Percentiles rank a stretch among this genome's conserved stretches.
Evolutionary conservation across 2,329 filamentous ascomycete genomes (phyloP).

Genomic region (Xylariales sp.): DNA sequence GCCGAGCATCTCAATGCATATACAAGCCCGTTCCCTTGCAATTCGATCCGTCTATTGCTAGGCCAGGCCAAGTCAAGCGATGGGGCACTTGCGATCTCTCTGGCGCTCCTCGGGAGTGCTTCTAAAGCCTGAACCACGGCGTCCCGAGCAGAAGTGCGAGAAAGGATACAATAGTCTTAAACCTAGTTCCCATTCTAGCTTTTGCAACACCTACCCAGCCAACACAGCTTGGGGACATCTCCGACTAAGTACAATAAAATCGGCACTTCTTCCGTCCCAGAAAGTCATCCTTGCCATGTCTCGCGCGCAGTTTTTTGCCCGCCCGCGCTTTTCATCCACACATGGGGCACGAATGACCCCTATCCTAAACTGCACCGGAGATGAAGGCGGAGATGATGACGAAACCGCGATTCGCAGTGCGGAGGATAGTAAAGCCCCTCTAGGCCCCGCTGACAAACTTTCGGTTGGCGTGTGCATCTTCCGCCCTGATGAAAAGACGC

Average conservation of each 20-base stretch:
- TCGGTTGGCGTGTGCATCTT: slow-evolving; percentile 48
- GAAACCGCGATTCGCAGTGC: background rate
- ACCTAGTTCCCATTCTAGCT: background rate
- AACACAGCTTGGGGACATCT: slow-evolving; percentile 19
- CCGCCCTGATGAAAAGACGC: slow-evolving; percentile 43
- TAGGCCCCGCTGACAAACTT: slow-evolving; percentile 35
- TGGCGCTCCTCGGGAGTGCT: background rate
- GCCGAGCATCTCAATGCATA: background rate
- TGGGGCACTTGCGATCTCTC: background rate
- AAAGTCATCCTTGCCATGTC: slow-evolving; percentile 49
- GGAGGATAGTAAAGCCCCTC: background rate
- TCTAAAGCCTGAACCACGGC: background rate
- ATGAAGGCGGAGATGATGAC: background rate
- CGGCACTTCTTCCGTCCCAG: slow-evolving; percentile 44
- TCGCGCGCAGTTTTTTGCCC: slow-evolving; percentile 44
- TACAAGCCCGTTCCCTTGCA: background rate
- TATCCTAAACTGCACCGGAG: background rate
- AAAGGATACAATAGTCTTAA: background rate
- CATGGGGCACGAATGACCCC: background rate
- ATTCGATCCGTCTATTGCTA: background rate
- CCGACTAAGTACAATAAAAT: slow-evolving; percentile 20
- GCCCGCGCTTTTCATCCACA: slow-evolving; percentile 27
- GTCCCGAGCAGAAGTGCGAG: background rate
- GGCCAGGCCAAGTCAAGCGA: background rate
- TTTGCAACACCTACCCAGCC: background rate